Base-by-base conservation (phyloP, 306 rosid genomes). In the Ormosia emarginata region DNA sequence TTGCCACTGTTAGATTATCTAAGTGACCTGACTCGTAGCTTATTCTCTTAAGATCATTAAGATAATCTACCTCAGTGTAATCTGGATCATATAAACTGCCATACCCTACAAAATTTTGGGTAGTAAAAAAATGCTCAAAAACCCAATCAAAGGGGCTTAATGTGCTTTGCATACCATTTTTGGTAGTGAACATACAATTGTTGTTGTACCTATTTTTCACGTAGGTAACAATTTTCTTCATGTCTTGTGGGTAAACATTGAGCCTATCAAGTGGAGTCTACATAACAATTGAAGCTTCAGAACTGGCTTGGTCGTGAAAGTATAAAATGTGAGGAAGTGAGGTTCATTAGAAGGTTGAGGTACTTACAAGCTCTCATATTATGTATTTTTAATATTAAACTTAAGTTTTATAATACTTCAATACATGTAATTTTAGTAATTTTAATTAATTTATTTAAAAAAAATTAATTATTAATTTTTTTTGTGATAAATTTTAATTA, bases 231-330 rank as follows among this genome's bases (percentile, higher is more conserved):
- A 71, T 69, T 44, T 85, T 90, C 29, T 87, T 83, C 93, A 85
- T 87, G 83, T 90, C 91, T 79, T 75, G 84, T 46, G 93, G 91
- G 53, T 79, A 40, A 7, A 87, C 91, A 81, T 66, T 80, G 49
- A 85, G 6, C 89, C 89, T 79, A 15, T 80, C 85, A 33, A 82
- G 29, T 4, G 66, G 61, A 7, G 91, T 83, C 91, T 87, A 64
- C 77, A 79, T 5, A 65, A 65, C 52, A 8, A 1, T 14, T 4
- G 55, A 52, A 56, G 53, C 6, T 62, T 52, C 46, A 63, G 58
- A 70, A 43, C 10, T 6, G 4, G n/a, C 6, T 39, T 34, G 37
- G 66, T 10, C 3, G 43, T 41, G 2, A 11, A 36, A 74, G 62
- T 4, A 18, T 4, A 6, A 46, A 13, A 2, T 52, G 18, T 2